These are phyloP conservation scores for Schizosaccharomyces cryophilus DNA, from an alignment of 805 yeast species.

Conservation along the genomic window DNA sequence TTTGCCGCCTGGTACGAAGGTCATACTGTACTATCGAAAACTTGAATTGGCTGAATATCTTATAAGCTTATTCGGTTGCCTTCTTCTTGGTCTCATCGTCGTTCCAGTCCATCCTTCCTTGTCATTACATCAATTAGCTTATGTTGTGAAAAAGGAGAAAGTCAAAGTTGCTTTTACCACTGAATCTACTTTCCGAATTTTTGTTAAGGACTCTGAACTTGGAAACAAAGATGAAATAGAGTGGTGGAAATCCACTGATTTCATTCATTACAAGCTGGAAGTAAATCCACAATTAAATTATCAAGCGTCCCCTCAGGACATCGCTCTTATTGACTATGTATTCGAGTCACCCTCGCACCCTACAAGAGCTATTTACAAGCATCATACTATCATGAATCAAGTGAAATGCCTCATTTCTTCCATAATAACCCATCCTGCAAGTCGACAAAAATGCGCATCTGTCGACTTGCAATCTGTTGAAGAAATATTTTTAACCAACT, in stretches of 20 bases:
- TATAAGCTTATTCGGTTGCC: conserved; percentile 70
- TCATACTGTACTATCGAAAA: conserved; percentile 59
- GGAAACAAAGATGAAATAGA: conserved; percentile 37
- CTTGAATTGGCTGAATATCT: conserved; percentile 67
- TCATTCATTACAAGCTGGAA: conserved; percentile 35
- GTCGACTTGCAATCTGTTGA: background rate
- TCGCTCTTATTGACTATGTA: background rate
- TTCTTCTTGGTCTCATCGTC: conserved; percentile 79
- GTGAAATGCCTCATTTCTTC: conserved; percentile 53
- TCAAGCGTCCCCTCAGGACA: background rate
- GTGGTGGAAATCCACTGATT: conserved; percentile 66
- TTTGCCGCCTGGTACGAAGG: conserved; percentile 58
- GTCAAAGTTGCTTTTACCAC: conserved; percentile 60
- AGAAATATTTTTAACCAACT: conserved; percentile 29
- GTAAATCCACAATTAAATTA: background rate
- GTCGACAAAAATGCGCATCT: background rate
- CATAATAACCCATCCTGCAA: conserved; percentile 20
- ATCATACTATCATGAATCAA: conserved; percentile 67
- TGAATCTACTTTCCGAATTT: conserved; percentile 47
- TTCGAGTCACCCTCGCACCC: background rate
- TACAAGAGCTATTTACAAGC: conserved; percentile 74
- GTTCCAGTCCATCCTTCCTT: conserved; percentile 62
- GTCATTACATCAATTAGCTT: conserved; percentile 38
- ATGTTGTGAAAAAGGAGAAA: conserved; percentile 48
- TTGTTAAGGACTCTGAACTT: conserved; percentile 35